Base-by-base conservation (phyloP, 2,329 filamentous ascomycete species). In the Purpureocillium lavendulum region DNA sequence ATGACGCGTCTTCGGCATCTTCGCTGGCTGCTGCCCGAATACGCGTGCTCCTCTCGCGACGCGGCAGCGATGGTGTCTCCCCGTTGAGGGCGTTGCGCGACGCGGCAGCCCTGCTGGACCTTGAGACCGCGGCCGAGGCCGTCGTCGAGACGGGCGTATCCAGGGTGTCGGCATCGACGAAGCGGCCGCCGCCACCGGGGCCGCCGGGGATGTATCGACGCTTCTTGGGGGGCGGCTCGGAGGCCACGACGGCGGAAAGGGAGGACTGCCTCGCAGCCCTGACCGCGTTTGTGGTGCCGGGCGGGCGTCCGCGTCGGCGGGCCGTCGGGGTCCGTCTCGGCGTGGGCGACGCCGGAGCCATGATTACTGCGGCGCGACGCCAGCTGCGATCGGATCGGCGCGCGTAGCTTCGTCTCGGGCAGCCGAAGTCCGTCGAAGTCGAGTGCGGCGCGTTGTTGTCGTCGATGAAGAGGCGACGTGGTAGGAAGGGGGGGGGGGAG, bases 201-300 rank as follows among this genome's bases (percentile, higher is more conserved):
- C 87, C 88, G 35, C 88, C 88, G 28, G 90, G 87, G 35, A 94
- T 76, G 65, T 95, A 96, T 61, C 79, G 75, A 49, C 81, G 73
- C 56, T 76, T 77, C 64, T 87, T 88, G 1, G 70, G 70, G 11
- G 82, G 80, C 18, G 81, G 80, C 49, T 84, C 81, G 35, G 70
- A 67, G 32, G 60, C 53, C 34, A 54, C 46, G 14, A 53, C 57
- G 14, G 54, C 52, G 18, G 56, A 53, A 30, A 54, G 46, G 24
- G 57, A 57, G 13, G 56, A 60, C 37, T 59, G 57, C 43, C 65
- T 58, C 30, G 61, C 61, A 17, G 61, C 60, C 46, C 62, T 60
- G 40, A 59, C 59, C 30, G 65, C 62, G 45, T 65, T 67, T 26
- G 62, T 65, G 9, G 62, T 58, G 33, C 65, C 65, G 3, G 61